These are phyloP conservation scores for Cladosporium sp. DNA, from an alignment of 2,329 filamentous ascomycete genomes.

Conservation along the genomic window DNA sequence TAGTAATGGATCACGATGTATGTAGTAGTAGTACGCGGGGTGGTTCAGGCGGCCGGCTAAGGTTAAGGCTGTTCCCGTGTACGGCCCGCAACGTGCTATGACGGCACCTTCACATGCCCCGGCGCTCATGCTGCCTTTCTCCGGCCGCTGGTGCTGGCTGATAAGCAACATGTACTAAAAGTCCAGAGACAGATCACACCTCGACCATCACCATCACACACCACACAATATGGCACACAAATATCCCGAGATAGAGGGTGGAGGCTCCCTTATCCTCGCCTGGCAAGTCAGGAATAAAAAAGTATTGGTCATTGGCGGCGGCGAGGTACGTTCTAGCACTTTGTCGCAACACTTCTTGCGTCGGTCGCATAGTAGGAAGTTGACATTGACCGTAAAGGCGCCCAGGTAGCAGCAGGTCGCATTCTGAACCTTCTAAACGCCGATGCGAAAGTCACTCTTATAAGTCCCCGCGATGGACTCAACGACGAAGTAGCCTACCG, in stretches of 20 bases:
- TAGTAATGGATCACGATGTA: too few species aligned
- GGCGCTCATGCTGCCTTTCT: not conserved
- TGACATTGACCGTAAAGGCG: conserved; percentile 22
- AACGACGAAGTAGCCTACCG: conserved; percentile 86
- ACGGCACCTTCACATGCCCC: conserved; percentile 1
- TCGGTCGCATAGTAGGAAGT: conserved; percentile 1
- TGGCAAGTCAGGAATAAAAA: conserved; percentile 91
- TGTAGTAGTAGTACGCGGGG: not conserved
- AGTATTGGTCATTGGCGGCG: conserved; percentile 89
- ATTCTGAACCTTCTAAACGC: conserved; percentile 93
- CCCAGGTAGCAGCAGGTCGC: conserved; percentile 86
- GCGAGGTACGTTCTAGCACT: conserved; percentile 63
- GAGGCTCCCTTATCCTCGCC: conserved; percentile 87
- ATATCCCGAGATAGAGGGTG: conserved; percentile 79
- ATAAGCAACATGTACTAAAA: conserved; percentile 6
- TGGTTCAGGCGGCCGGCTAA: not conserved
- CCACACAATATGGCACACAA: conserved; percentile 8
- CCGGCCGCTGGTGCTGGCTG: not conserved
- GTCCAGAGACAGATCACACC: not conserved
- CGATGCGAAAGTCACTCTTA: conserved; percentile 82
- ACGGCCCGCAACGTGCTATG: conserved; percentile 2
- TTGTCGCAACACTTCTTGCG: not conserved
- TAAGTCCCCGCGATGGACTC: conserved; percentile 73
- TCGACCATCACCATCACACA: not conserved
- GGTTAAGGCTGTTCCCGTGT: not conserved